Evolutionary conservation across 2,329 filamentous ascomycete species (phyloP), one percentile per base, ranked within the genome.

Genomic region (Ophiostoma quercus): DNA sequence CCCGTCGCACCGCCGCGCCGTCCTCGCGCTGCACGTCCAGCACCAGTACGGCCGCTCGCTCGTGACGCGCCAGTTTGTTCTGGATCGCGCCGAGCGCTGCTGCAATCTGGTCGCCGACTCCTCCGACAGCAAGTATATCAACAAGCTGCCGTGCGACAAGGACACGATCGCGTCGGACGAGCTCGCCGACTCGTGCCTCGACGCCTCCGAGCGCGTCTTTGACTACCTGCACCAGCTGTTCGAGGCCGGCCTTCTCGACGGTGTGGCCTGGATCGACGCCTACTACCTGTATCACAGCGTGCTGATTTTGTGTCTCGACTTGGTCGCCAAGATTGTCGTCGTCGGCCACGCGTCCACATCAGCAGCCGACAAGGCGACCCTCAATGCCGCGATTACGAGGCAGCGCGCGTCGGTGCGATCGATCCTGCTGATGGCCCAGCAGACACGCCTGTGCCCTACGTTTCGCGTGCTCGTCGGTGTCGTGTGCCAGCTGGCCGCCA

Each of bases 11-110:
- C 79, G 78, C 57, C 77, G 80, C 14, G 76, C 78, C 3, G 73
- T 81, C 6, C 70, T 81, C 11, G 73, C 81, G 47, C 72, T 82
- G 25, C 80, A 82, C 67, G 75, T 76, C 3, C 74, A 79, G 70
- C 79, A 79, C 71, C 79, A 81, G 71, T 81, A 82, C 71, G 79
- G 77, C 2, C 74, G 79, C 6, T 75, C 76, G 6, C 76, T 81
- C 16, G 71, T 66, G 8, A 72, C 72, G 39, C 71, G 72, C 12
- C 67, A 70, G 37, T 72, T 70, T 34, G 68, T 71, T 4, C 68
- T 73, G 7, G 69, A 70, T 25, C 69, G 70, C 2, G 69, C 70
- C 9, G 70, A 71, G 29, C 68, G 68, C 25, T 68, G 70, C 66
- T 66, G 70, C 4, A 34, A 67, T 16, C 4, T 62, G 39, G 70